Evolutionary conservation across 257 asterid genomes (phyloP), one percentile per base, ranked within the genome.

Genomic region (Henckelia pumila): DNA sequence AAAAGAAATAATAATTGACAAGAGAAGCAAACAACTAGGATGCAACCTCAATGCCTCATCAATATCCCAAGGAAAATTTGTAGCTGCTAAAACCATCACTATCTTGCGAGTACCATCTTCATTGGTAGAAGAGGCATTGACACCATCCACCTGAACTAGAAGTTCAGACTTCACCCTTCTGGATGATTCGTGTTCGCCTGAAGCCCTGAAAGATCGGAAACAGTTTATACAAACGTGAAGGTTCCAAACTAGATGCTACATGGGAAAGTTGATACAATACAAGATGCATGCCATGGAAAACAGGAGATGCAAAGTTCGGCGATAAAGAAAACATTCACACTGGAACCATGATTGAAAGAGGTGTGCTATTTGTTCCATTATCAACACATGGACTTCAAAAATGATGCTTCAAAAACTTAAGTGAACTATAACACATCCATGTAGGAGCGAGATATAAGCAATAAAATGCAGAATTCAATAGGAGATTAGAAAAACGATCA

Each of bases 61-160:
- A 58, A 94, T 94, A 77, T 94, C 99, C 99, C 99, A 94, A 56
- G 99, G 99, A 74, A 94, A 94, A 77, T 94, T 91, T 50, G 99
- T 94, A 56, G 99, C 99, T 10, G 99, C 99, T 77, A 94, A 87
- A 80, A 91, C 99, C 99, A 94, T 91, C 73, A 94, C 99, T 74
- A 93, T 73, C 82, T 93, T 93, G 59, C 95, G 96, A 20, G 96
- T 85, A 67, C 95, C 95, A 22, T 93, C 95, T 79, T 93, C 98
- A 68, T 93, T 93, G 13, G 95, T 88, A 58, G 84, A 64, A 56
- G 97, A 28, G 63, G 94, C 91, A 79, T 79, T 88, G 65, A 93
- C 98, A 58, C 97, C 98, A 76, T 93, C 98, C 57, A 93, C 94
- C 84, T 90, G 97, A 78, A 93, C 97, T 59, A 89, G 83, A 75